phyloP scores from a whole-genome alignment of 192 early-diverging fungal species.

The Chytriomyces hyalinus region DNA sequence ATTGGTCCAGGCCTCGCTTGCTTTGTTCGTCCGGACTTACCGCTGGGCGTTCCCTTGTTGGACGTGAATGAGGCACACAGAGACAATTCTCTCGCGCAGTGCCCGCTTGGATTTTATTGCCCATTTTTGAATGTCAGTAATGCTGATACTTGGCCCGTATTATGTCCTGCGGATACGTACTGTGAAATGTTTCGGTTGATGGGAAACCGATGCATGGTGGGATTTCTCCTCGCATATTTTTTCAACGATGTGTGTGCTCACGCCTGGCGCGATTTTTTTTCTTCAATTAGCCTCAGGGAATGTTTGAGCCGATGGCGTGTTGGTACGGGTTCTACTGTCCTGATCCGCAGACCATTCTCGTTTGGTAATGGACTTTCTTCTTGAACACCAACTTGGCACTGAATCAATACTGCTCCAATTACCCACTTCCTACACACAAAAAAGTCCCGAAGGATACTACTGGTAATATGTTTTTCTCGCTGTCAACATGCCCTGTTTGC shows the following conservation, averaged over 20 bases:
- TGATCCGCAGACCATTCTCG: conserved; percentile 32
- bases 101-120: conserved; percentile 42
- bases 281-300: conserved; percentile 36
- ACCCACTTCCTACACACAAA: no score
- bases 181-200: conserved; percentile 36
- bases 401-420: neutral
- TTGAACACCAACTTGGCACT: neutral
- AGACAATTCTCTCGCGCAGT: conserved; percentile 11
- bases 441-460: conserved; percentile 20
- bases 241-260: neutral
- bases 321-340: conserved; percentile 46
- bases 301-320: conserved; percentile 46
- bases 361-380: neutral
- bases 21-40: conserved; percentile 5
- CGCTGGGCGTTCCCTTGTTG: neutral
- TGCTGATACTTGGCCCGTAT: conserved; percentile 33
- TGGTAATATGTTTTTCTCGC: neutral
- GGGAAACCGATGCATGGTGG: conserved; percentile 23
- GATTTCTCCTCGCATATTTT: neutral
- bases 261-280: neutral
- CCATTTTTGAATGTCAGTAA: conserved; percentile 28
- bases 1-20: conserved; percentile 3
- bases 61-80: neutral
- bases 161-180: conserved; percentile 39
- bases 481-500: neutral